Percentiles rank a stretch among this genome's conserved stretches.
Conservation (phyloP, 805 yeast genomes). For the Komagataella mondaviorum region DNA sequence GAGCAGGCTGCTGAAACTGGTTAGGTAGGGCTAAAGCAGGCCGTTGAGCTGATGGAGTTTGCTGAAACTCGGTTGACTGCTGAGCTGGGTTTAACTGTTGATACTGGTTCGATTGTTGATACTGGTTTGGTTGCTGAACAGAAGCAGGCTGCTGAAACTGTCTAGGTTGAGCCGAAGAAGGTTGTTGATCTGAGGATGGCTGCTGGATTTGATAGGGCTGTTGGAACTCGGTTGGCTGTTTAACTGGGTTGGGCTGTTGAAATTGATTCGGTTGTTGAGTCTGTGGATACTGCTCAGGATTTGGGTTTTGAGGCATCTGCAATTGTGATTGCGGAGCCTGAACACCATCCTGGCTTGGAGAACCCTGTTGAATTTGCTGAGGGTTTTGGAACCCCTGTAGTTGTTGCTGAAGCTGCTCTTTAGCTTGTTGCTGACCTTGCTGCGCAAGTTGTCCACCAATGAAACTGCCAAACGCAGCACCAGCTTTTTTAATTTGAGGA, state of each 20-base stretch:
- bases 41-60: not conserved
- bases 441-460: not conserved
- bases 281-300: constrained; percentile 8
- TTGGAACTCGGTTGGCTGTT: constrained; percentile 7
- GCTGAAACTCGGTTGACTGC: not conserved
- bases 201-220: constrained; percentile 5
- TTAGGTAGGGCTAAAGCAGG: constrained; percentile 1
- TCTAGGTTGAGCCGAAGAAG: constrained; percentile 1
- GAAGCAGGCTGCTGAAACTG: constrained; percentile 5
- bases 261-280: constrained; percentile 6
- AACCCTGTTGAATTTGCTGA: not conserved
- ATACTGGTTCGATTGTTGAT: not conserved
- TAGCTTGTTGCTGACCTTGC: not conserved
- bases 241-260: constrained; percentile 2
- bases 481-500: not conserved
- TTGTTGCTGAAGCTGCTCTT: not conserved
- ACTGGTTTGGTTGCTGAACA: not conserved
- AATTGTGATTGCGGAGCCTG: constrained; percentile 1
- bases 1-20: constrained; percentile 4
- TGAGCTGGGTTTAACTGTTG: not conserved
- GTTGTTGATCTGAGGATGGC: constrained; percentile 1
- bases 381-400: constrained; percentile 1
- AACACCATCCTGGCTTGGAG: not conserved
- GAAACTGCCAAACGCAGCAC: not conserved
- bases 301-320: constrained; percentile 3